Evolutionary conservation across 164 flowering plant genomes (phyloP), one percentile per base, ranked within the genome.

Genomic region (Piper longum): DNA sequence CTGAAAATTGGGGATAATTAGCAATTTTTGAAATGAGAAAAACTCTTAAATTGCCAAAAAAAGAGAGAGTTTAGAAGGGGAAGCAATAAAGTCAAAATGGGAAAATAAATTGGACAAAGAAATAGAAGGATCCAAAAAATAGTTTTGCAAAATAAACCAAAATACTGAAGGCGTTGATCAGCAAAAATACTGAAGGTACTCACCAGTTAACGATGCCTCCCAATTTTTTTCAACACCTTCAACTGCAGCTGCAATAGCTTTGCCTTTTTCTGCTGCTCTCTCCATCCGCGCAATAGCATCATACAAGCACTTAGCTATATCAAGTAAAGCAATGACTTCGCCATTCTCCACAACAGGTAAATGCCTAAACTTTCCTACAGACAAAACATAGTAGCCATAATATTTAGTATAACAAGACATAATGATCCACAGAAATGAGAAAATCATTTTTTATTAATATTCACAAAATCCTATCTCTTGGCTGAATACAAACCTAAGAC

Each of bases 201-300:
- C 71, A 91, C 97, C 95, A 80, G 93, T 80, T 42, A 75, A 43
- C 56, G 89, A 80, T 61, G 97, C 63, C 43, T 95, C 95, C 97
- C 97, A 95, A 60, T 83, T 77, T 76, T 83, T 95, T 71, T 95
- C 99, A 60, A 91, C 96, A 62, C 97, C 97, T 84, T 95, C 99
- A 74, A 95, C 96, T 62, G 99, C 97, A 61, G 97, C 96, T 52
- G 97, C 99, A 79, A 95, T 91, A 51, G 99, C 97, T 73, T 91
- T 95, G 52, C 97, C 99, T 67, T 95, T 95, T 71, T 95, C 97
- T 69, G 97, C 92, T 51, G 97, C 96, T 77, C 99, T 85, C 71
- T 95, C 99, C 91, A 95, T 78, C 39, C 99, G 89, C 59, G 96
- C 99, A 79, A 95, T 95, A 54, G 96, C 99, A 86, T 95, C 99